A percentile compares a stretch with the other conserved stretches of the same genome.
Conservation (phyloP, 441 rosid genomes). For the Adansonia rubrostipa region DNA sequence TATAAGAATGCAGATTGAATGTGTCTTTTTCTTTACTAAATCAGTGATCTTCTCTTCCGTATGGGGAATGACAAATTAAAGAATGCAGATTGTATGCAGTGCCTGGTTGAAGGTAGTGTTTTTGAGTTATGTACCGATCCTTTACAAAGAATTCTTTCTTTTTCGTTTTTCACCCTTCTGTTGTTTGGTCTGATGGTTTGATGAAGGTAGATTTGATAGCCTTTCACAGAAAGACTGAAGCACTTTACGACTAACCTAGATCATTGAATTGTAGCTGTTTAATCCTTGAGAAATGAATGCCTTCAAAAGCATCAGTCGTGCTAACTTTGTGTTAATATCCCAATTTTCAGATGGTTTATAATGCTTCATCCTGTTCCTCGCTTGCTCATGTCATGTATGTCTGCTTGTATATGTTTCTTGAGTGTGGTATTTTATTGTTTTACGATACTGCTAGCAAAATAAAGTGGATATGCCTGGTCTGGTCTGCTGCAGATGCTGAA, state of each 20-base stretch:
- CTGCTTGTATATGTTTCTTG: background rate
- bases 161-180: background rate
- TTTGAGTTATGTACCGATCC: background rate
- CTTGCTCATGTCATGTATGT: background rate
- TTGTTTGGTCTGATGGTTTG: constrained; percentile 13
- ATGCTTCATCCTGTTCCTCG: background rate
- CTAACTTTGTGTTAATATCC: background rate
- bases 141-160: background rate
- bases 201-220: background rate
- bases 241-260: background rate
- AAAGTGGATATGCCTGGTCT: background rate
- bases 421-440: background rate
- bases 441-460: background rate
- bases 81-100: constrained; percentile 31
- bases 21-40: background rate
- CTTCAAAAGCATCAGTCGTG: background rate
- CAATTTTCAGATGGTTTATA: background rate
- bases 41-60: background rate
- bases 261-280: background rate
- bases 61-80: constrained; percentile 18
- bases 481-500: constrained; percentile 62
- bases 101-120: background rate
- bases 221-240: too few species aligned
- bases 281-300: constrained; percentile 5
- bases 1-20: background rate